Base-by-base conservation (phyloP, 352 stramenopile species). In the Thalassiosira exigua region DNA sequence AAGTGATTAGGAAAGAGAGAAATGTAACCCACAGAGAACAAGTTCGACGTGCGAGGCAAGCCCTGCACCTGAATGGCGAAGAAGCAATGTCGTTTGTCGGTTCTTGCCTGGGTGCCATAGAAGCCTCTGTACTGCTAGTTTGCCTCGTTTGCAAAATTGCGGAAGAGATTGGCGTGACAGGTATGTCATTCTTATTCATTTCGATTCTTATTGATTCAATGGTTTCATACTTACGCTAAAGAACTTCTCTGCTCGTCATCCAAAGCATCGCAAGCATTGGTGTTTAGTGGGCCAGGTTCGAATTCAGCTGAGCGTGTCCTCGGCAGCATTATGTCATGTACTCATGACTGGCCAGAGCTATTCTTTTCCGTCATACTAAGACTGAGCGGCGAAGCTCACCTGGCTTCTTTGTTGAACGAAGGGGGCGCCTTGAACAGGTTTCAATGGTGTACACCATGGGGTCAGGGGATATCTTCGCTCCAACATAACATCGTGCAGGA, bases 361-460 rank as follows among this genome's bases (percentile, higher is more conserved):
- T 82, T 82, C 41, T 79, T 82, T 67, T 65, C 52, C 21, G 21
- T 32, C 7, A 64, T 82, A 21, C 7, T 79, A 26, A 78, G 59
- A 21, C 30, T 79, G 4, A 21, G 33, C 29, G 74, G 66, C 24
- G 33, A 50, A 46, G 74, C 50, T 33, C 52, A 75, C 52, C 27
- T 79, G 5, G 41, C 46, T 53, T 19, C 33, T 19, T 42, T 79
- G n/a, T 62, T 82, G 1, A 41, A 14, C 3, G 46, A 58, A 27
- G 46, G 54, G n/a, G 66, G 74, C 3, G 11, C 58, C 14, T 74
- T 82, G 29, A 26, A 57, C 21, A 46, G 32, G 3, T 79, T 79
- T 68, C 30, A 74, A 3, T 82, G 74, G 74, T 67, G 36, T 41
- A 19, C 36, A 46, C 21, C 32, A 17, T 81, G 58, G 57, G 62